phyloP scores from a whole-genome alignment of 371 early-diverging fungal genomes.

The Globomyces sp. region DNA sequence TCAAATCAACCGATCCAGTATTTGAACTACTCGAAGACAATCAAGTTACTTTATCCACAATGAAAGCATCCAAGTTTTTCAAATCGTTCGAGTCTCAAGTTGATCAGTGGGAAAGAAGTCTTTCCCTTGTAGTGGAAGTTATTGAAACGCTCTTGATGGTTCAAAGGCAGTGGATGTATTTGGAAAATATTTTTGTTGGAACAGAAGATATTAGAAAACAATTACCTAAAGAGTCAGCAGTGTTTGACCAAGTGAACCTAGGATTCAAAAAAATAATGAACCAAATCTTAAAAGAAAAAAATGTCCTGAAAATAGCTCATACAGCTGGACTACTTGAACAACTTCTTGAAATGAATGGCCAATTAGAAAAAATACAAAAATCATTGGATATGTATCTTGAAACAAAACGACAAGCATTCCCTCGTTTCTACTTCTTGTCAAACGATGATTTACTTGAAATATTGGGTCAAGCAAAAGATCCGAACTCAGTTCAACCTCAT shows the following conservation, averaged over 20 bases:
- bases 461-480: conserved; percentile 54
- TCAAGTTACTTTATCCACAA: conserved; percentile 54
- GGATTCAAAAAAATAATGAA: conserved; percentile 42
- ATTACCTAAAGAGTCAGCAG: conserved; percentile 53
- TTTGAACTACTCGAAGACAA: conserved; percentile 59
- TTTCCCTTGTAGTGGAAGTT: conserved; percentile 51
- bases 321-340: conserved; percentile 41
- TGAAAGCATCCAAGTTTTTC: conserved; percentile 56
- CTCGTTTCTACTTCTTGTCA: conserved; percentile 58
- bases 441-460: conserved; percentile 59
- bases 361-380: conserved; percentile 58
- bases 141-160: conserved; percentile 51
- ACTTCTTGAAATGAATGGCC: conserved; percentile 50
- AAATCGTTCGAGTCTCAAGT: conserved; percentile 51
- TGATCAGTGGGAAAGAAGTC: conserved; percentile 52
- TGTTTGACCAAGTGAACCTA: conserved; percentile 50
- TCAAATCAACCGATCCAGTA: conserved; percentile 47
- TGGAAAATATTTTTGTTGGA: conserved; percentile 59
- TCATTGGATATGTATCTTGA: conserved; percentile 58
- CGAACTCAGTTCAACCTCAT: conserved; percentile 56
- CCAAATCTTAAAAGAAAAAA: conserved; percentile 37
- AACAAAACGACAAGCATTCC: conserved; percentile 56
- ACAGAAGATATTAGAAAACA: conserved; percentile 60
- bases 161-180: conserved; percentile 58
- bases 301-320: conserved; percentile 44